A percentile compares a stretch with the other conserved stretches of the same genome.
Conservation (phyloP, 164 flowering plant species). For the Santalum album region DNA sequence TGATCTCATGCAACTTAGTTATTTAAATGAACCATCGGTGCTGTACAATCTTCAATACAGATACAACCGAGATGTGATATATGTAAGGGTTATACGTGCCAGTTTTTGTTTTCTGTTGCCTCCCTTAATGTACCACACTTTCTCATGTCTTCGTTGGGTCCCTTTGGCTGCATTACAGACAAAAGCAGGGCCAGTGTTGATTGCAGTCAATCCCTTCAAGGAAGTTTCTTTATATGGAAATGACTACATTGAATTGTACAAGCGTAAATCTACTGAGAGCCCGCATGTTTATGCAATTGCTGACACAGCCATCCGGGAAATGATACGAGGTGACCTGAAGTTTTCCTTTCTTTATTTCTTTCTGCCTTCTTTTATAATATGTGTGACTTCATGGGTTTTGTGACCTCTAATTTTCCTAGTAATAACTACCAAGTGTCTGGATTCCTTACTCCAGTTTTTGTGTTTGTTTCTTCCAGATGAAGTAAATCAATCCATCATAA, state of each 20-base stretch:
- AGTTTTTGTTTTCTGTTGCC: not conserved
- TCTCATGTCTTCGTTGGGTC: conserved; percentile 10
- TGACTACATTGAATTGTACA: conserved; percentile 79
- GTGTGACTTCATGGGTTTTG: not conserved
- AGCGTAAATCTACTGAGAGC: conserved; percentile 54
- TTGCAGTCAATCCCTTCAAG: conserved; percentile 94
- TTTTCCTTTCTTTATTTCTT: not conserved
- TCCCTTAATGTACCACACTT: not conserved
- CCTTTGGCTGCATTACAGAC: conserved; percentile 42
- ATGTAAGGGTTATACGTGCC: conserved; percentile 45
- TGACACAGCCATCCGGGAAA: conserved; percentile 93
- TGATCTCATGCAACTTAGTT: conserved; percentile 98
- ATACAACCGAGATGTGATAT: conserved; percentile 78
- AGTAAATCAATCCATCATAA: conserved; percentile 97
- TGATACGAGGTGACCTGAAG: conserved; percentile 67
- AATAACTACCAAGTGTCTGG: not conserved
- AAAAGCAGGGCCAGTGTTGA: conserved; percentile 97
- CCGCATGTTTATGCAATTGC: conserved; percentile 98
- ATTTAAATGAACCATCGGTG: conserved; percentile 92
- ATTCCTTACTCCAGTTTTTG: conserved; percentile 7
- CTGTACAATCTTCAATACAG: conserved; percentile 85
- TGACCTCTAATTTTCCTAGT: no score
- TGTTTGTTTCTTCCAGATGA: conserved; percentile 67
- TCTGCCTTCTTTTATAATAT: not conserved
- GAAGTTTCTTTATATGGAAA: conserved; percentile 78